Base-by-base conservation (phyloP, 495 filamentous ascomycete species). In the Xylaria bambusicola region DNA sequence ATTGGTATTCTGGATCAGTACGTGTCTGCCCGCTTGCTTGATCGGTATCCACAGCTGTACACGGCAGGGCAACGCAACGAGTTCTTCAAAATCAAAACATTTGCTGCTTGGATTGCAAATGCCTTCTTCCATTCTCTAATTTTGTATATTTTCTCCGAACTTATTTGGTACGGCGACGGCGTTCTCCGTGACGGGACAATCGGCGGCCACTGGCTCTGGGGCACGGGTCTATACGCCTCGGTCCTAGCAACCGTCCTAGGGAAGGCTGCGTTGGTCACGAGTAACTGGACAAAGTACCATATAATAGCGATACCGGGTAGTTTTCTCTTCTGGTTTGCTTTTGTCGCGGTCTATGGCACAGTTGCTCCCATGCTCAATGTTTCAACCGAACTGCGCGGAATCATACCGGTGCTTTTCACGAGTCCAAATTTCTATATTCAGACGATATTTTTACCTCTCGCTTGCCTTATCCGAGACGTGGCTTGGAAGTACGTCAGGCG, bases 1-100 rank as follows among this genome's bases (percentile, higher is more conserved):
- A 90, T 99, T 74, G 95, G 95, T 63, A 96, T 98, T 63, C 93
- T 96, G 62, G 95, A 99, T 68, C 95, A 99, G 70, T 98, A 95
- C 74, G 92, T 99, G 69, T 96, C 91, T 26, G 95, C 95, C 41
- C 88, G 95, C 35, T 79, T 98, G n/a, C 82, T 99, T 20, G 95
- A 99, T 71, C 88, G 95, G 41, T 99, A 99, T 71, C 95, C 95
- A 20, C 95, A 98, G 70, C 81, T 99, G 26, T 99, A 99, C 75
- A 88, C 89, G 56, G 84, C 97, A 45, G 91, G 91, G 54, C 95
- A 99, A 71, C 88, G 91, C 65, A 93, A 94, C 58, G 75, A 86
- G 36, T 98, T 97, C 72, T 99, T 99, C 83, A 89, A 88, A 68
- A 86, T 88, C 72, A 87, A 89, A 71, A 93, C 89, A 31, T 98